Evolutionary conservation across 805 yeast species (phyloP).

Genomic region (Yarrowia bubula): DNA sequence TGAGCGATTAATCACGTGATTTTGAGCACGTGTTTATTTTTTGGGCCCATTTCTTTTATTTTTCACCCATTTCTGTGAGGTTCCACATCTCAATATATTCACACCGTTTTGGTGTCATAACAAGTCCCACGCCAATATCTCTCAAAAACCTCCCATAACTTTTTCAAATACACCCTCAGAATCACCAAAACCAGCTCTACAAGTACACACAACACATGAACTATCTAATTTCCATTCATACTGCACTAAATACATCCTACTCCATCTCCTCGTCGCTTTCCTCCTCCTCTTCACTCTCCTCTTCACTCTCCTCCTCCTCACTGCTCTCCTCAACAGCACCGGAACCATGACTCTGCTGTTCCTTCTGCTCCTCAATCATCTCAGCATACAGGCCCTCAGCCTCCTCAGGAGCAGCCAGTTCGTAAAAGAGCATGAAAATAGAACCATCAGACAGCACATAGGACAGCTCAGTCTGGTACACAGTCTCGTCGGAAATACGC

Average conservation of each 20-base stretch:
- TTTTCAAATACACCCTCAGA: too few species aligned
- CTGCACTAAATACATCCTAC: neutral
- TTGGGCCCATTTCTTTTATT: too few species aligned
- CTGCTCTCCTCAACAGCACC: constrained; percentile 4
- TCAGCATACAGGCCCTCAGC: constrained; percentile 1
- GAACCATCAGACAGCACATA: constrained; percentile 84
- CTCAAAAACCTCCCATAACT: too few species aligned
- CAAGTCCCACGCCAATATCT: too few species aligned
- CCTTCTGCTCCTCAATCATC: constrained; percentile 22
- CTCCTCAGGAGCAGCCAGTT: constrained; percentile 36
- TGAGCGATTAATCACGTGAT: too few species aligned
- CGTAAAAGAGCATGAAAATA: constrained; percentile 90
- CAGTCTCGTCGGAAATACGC: constrained; percentile 90
- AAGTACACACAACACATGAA: too few species aligned
- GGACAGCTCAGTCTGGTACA: constrained; percentile 71
- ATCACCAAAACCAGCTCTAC: too few species aligned
- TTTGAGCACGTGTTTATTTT: too few species aligned
- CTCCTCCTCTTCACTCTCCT: constrained; percentile 8
- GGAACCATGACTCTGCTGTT: constrained; percentile 22
- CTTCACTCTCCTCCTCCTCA: neutral
- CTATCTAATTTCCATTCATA: neutral
- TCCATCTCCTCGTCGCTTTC: constrained; percentile 10
- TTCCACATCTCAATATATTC: too few species aligned
- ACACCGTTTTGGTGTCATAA: too few species aligned
- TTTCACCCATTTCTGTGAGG: too few species aligned